Conservation (phyloP, 2,329 filamentous ascomycete genomes). For the Mycogone perniciosa region DNA sequence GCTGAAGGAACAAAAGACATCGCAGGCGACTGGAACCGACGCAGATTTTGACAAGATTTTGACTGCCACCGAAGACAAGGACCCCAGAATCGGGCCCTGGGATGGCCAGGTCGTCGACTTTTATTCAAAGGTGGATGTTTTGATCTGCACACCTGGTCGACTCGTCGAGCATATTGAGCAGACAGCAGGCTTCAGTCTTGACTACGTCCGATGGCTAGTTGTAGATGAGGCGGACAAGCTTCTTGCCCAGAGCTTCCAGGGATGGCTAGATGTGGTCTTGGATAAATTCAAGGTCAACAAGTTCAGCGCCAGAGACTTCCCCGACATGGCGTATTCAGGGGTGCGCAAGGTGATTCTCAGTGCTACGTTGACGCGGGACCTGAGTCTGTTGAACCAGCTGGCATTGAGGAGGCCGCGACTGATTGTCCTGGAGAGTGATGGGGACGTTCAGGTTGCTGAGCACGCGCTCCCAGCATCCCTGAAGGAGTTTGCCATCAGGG, state of each 20-base stretch:
- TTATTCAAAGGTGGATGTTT: constrained; percentile 71
- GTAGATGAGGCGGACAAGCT: constrained; percentile 93
- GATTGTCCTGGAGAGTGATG: constrained; percentile 61
- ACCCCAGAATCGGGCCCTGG: constrained; percentile 30
- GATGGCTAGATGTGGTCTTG: constrained; percentile 74
- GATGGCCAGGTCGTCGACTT: constrained; percentile 53
- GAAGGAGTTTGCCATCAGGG: constrained; percentile 59
- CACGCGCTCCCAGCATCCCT: constrained; percentile 56
- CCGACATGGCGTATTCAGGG: constrained; percentile 44
- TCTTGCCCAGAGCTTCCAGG: constrained; percentile 85
- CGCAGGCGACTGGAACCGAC: constrained; percentile 8
- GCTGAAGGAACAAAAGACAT: constrained; percentile 20
- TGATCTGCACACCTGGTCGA: constrained; percentile 87
- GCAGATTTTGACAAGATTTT: constrained; percentile 15
- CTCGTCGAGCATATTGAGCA: constrained; percentile 85
- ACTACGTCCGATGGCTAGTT: constrained; percentile 77
- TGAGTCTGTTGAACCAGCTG: constrained; percentile 70
- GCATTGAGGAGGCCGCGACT: constrained; percentile 68
- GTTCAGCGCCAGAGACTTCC: constrained; percentile 47
- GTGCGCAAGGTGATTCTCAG: constrained; percentile 81
- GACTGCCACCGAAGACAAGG: constrained; percentile 13
- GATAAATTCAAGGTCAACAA: constrained; percentile 47
- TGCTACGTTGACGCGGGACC: constrained; percentile 84
- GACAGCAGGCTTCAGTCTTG: constrained; percentile 74
- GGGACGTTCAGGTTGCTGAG: constrained; percentile 37